Evolutionary conservation across 106 monocot species (phyloP).

Genomic region (Acorus gramineus): DNA sequence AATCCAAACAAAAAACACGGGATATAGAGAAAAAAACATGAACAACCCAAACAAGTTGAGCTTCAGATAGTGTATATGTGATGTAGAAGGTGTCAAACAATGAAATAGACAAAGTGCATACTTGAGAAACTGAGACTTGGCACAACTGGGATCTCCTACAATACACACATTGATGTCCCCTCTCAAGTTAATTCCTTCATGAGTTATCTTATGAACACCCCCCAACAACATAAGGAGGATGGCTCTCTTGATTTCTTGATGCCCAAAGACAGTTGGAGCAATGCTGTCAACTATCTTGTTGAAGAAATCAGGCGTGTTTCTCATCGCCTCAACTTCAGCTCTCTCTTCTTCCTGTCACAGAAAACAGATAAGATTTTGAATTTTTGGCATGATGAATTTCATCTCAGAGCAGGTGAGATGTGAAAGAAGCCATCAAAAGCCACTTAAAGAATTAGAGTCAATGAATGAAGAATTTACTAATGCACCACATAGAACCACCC

Average conservation of each 20-base stretch:
- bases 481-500: background rate
- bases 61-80: background rate
- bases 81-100: background rate
- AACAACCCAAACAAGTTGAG: background rate
- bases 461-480: background rate
- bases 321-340: conserved; percentile 64
- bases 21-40: too few relatives aligned
- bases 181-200: conserved; percentile 97
- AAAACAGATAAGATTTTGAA: background rate
- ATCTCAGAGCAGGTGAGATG: too few relatives aligned
- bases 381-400: too few relatives aligned
- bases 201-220: conserved; percentile 90
- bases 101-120: conserved; percentile 24
- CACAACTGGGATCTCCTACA: conserved; percentile 98
- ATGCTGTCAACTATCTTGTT: conserved; percentile 96
- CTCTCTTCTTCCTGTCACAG: conserved; percentile 83
- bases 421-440: too few relatives aligned
- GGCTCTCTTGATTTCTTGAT: conserved; percentile 96
- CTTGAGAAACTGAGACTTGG: conserved; percentile 98
- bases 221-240: conserved; percentile 87
- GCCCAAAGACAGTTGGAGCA: conserved; percentile 93
- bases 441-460: too few relatives aligned
- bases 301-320: conserved; percentile 88
- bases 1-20: too few relatives aligned
- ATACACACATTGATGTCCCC: conserved; percentile 99